Base-by-base conservation (phyloP, 306 rosid genomes). In the Quercus dentata region DNA sequence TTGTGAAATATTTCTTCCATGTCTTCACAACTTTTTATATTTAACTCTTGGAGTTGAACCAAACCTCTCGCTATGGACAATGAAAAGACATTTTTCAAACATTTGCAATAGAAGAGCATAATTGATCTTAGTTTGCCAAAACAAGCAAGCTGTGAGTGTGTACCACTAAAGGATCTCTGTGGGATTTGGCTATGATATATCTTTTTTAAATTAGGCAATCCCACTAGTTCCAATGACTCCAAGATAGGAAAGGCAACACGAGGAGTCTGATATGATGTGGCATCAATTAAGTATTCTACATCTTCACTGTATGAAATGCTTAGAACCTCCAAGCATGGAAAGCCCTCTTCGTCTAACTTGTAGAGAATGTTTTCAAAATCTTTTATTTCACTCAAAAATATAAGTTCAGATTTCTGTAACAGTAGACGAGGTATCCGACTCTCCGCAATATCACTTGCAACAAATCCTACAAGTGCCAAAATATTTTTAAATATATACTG, bases 11-110 rank as follows among this genome's bases (percentile, higher is more conserved):
- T 1, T 38, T 38, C 44, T 35, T 38, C 44, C 44, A 38, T 38
- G 44, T 38, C 10, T 0, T 38, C 10, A 38, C 44, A 38, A 0
- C 0, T 0, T 0, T 0, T 0, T 38, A 38, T 38, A 0, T 38
- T 0, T 38, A 38, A 38, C 44, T 38, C 0, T 0, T 38, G 44
- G 2, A 38, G 44, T 38, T 38, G 44, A 38, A 38, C 44, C 44
- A 38, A 38, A 38, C 44, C 44, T 38, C 44, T 6, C 2, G 10
- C 44, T 38, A 38, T 38, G 44, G 44, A 38, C 44, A 38, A 38
- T 38, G 44, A 6, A 6, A 6, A 6, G 0, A 8, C 14, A 57
- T 20, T 57, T 57, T 57, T 57, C 63, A 31, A 31, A 31, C 35
- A 31, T 4, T 31, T 4, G 35, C 35, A 31, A 5, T 0, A 31